These are phyloP conservation scores for Aphanomyces cochlioides DNA, from an alignment of 352 stramenopile genomes.

Conservation along the genomic window DNA sequence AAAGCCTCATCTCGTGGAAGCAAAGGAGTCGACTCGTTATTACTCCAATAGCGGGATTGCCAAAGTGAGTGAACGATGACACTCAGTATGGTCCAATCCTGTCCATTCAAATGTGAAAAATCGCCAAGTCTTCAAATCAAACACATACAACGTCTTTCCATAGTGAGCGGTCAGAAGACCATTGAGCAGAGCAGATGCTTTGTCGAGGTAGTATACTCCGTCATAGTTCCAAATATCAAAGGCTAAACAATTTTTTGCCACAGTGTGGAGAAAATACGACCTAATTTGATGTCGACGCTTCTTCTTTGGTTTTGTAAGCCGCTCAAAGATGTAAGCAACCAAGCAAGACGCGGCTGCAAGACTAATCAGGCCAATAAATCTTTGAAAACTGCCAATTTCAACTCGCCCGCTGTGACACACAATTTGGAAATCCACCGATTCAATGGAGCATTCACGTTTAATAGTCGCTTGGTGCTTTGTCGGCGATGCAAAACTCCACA, in stretches of 20 bases:
- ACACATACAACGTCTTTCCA: not conserved
- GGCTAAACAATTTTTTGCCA: conserved; percentile 4
- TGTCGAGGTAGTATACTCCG: conserved; percentile 8
- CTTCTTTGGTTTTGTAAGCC: not conserved
- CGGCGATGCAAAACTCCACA: conserved; percentile 11
- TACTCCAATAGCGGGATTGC: not conserved
- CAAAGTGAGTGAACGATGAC: not conserved
- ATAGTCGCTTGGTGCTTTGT: not conserved
- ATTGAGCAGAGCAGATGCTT: conserved; percentile 7
- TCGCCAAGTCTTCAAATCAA: conserved; percentile 26
- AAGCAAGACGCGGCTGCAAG: not conserved
- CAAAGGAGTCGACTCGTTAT: too few species aligned
- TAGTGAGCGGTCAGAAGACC: not conserved
- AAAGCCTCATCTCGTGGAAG: too few species aligned
- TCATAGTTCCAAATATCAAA: not conserved
- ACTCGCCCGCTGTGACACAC: not conserved
- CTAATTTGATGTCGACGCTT: not conserved
- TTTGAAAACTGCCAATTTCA: not conserved
- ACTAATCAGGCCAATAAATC: not conserved
- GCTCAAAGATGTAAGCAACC: not conserved
- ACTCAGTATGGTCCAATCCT: not conserved
- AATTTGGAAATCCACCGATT: conserved; percentile 1
- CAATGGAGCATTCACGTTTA: not conserved
- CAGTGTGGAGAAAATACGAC: conserved; percentile 10
- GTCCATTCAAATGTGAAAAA: not conserved